Evolutionary conservation across 2,329 filamentous ascomycete species (phyloP).

Genomic region (Penicillium verrucosum): DNA sequence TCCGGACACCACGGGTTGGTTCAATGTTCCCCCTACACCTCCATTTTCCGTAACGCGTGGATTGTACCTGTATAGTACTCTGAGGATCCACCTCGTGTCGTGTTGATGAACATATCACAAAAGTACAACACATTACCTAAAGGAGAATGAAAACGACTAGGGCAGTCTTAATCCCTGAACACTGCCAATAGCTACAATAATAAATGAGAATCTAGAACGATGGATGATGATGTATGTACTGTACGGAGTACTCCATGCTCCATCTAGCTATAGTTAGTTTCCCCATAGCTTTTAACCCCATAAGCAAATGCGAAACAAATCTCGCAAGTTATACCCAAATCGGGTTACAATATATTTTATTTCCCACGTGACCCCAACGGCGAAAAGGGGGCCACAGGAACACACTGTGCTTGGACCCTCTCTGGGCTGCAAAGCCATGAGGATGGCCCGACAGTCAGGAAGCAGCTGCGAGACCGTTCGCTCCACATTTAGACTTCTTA

Average conservation of each 20-base stretch:
- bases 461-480: conserved; percentile 38
- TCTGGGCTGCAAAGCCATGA: conserved; percentile 22
- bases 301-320: background rate
- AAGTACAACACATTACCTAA: background rate
- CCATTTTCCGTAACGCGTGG: background rate
- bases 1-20: background rate
- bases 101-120: background rate
- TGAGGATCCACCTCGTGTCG: background rate
- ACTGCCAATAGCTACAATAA: background rate
- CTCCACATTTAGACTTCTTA: conserved; percentile 23
- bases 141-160: background rate
- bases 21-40: background rate
- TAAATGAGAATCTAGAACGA: background rate
- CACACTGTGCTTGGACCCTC: conserved; percentile 20
- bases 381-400: conserved; percentile 1
- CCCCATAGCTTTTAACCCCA: background rate
- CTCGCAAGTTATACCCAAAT: background rate
- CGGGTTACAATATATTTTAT: background rate
- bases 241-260: background rate
- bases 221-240: background rate
- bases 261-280: background rate
- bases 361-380: conserved; percentile 16
- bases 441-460: conserved; percentile 37
- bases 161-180: background rate
- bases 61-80: background rate